Evolutionary conservation across 306 rosid genomes (phyloP).

Genomic region (Abrus precatorius): DNA sequence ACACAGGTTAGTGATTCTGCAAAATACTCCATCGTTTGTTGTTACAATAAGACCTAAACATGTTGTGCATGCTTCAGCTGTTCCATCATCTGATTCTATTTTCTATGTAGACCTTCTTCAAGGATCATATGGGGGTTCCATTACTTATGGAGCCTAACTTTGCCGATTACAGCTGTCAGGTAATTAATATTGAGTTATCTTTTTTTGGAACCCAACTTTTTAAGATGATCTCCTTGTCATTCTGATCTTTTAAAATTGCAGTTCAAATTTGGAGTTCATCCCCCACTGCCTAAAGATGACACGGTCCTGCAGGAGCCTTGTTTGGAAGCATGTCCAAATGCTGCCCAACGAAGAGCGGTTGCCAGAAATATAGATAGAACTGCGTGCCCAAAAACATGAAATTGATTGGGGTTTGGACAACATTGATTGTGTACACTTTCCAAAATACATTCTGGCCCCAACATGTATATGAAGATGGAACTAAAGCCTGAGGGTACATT

Average conservation of each 20-base stretch:
- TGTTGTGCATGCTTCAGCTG: slow-evolving; percentile 12
- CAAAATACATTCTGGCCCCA: background rate
- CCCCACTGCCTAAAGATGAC: slow-evolving; percentile 80
- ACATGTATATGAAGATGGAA: slow-evolving; percentile 31
- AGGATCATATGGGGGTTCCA: slow-evolving; percentile 92
- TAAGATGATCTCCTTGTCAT: background rate
- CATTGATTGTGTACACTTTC: slow-evolving; percentile 21
- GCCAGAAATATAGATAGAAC: slow-evolving; percentile 45
- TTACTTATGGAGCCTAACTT: slow-evolving; percentile 93
- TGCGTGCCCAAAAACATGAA: slow-evolving; percentile 77
- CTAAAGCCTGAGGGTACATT: background rate
- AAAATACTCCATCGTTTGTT: slow-evolving; percentile 17
- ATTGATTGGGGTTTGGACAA: background rate
- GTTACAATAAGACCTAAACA: background rate
- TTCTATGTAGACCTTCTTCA: slow-evolving; percentile 75
- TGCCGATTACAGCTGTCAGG: slow-evolving; percentile 89
- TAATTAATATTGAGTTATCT: slow-evolving; percentile 37
- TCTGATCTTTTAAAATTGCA: slow-evolving; percentile 52
- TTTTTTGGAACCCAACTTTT: slow-evolving; percentile 64
- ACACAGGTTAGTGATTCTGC: slow-evolving; percentile 76
- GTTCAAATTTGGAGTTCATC: slow-evolving; percentile 88
- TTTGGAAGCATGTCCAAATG: slow-evolving; percentile 81
- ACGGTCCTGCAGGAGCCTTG: slow-evolving; percentile 76
- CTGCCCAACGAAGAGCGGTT: slow-evolving; percentile 61
- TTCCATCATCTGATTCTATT: slow-evolving; percentile 35